Evolutionary conservation across 306 rosid species (phyloP), one percentile per base, ranked within the genome.

Genomic region (Boehmeria nivea): DNA sequence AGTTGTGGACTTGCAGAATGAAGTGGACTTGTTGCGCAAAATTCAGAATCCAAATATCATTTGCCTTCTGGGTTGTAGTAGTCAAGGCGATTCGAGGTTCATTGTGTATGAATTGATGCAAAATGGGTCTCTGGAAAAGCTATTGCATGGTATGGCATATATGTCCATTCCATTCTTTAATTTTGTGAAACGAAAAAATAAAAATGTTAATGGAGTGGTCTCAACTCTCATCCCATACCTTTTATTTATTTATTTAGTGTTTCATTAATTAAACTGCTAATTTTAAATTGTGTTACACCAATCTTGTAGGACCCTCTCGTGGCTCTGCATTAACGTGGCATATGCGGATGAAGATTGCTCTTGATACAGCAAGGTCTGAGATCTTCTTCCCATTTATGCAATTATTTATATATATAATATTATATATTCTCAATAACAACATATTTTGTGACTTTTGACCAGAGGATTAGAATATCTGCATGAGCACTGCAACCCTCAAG

Each of bases 271-370:
- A 13, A 56, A 16, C n/a, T n/a, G n/a, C n/a, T n/a, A n/a, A n/a
- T n/a, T n/a, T n/a, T n/a, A n/a, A n/a, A 45, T 19, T 18, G 16
- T 45, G 8, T 19, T 37, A 19, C 7, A 12, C 14, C n/a, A n/a
- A n/a, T 22, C 15, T 12, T 50, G 18, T 66, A 91, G 96, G 96
- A 56, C 87, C 87, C 43, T 76, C 95, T 61, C 87, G 59, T 72
- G 99, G 99, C 21, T 80, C 87, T 0, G 74, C 72, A 61, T 70
- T 91, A 80, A 84, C 89, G 7, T 91, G 99, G 99, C 79, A 72
- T 43, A 85, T 77, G 89, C 76, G 99, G 68, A 78, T 91, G 96
- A 91, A 91, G 76, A 81, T 87, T 68, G 99, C 99, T 64, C 89
- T 91, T 43, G 96, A 91, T 71, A 39, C 89, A 46, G 96, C 99